Percentiles rank a stretch among this genome's conserved stretches.
Evolutionary conservation across 257 asterid species (phyloP).

Genomic region (Solanum raphanifolium): DNA sequence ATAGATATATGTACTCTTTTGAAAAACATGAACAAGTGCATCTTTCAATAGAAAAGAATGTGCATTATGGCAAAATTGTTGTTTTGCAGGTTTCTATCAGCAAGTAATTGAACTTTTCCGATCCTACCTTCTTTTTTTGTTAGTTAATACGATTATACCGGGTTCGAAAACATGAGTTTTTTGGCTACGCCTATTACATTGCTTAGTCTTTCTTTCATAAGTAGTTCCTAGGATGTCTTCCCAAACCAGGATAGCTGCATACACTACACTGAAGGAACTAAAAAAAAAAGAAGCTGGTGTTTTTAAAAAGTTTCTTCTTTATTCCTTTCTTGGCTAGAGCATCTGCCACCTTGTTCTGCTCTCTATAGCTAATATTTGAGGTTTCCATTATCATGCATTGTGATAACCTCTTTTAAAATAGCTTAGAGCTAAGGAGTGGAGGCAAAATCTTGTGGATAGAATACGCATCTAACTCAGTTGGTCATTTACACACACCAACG

Average conservation of each 20-base stretch:
- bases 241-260: not conserved
- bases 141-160: not conserved
- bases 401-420: too few relatives aligned
- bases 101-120: not conserved
- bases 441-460: not conserved
- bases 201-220: not conserved
- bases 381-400: not conserved
- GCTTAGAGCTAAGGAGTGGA: not conserved
- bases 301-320: not conserved
- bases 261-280: not conserved
- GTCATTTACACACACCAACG: not conserved
- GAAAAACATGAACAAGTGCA: not conserved
- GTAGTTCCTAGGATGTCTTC: not conserved
- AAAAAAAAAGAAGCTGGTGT: not conserved
- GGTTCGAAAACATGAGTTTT: not conserved
- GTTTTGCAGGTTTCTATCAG: not conserved
- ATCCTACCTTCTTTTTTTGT: not conserved
- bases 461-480: not conserved
- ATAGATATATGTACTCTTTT: not conserved
- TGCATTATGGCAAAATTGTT: not conserved
- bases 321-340: not conserved
- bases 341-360: not conserved
- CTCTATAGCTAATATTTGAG: not conserved
- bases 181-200: not conserved
- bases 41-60: not conserved